A percentile compares a stretch with the other conserved stretches of the same genome.
These are phyloP conservation scores for Globisporangium canariense DNA, from an alignment of 352 stramenopile species.

Conservation along the genomic window DNA sequence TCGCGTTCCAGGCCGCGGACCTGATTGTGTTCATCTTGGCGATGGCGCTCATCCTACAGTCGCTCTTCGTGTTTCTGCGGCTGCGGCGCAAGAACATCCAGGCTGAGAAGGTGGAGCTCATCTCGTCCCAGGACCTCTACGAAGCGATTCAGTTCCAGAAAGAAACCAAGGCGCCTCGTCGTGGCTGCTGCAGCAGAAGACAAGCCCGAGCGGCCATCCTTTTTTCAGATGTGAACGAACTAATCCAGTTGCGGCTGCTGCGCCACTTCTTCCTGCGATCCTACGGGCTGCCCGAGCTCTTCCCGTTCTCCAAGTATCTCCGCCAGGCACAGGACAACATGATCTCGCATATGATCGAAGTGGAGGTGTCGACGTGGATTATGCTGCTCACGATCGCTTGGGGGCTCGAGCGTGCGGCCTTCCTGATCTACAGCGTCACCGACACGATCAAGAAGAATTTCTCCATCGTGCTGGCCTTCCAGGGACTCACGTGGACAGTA, in stretches of 20 bases:
- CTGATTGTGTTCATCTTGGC: slow-evolving; percentile 55
- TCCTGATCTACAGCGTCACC: too few relatives aligned
- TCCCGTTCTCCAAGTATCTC: slow-evolving; percentile 76
- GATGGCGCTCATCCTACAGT: slow-evolving; percentile 49
- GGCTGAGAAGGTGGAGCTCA: slow-evolving; percentile 38
- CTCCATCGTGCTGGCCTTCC: too few relatives aligned
- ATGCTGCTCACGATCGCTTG: slow-evolving; percentile 47
- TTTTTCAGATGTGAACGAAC: slow-evolving; percentile 1
- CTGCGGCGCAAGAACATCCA: slow-evolving; percentile 34
- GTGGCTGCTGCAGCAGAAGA: too few relatives aligned
- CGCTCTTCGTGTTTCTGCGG: slow-evolving; percentile 38
- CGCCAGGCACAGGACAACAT: slow-evolving; percentile 68
- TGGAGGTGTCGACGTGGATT: slow-evolving; percentile 65
- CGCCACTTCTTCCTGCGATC: slow-evolving; percentile 41
- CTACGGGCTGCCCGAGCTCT: slow-evolving; percentile 46
- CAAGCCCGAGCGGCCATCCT: too few relatives aligned
- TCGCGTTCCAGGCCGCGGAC: slow-evolving; percentile 55
- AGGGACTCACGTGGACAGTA: too few relatives aligned
- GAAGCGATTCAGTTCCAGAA: too few relatives aligned
- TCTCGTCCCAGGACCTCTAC: slow-evolving; percentile 6
- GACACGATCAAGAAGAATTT: too few relatives aligned
- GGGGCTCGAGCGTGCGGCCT: slow-evolving; percentile 23
- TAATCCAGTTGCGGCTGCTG: slow-evolving; percentile 35
- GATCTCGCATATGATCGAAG: slow-evolving; percentile 79
- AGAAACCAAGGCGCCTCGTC: too few relatives aligned